Percentiles rank a stretch among this genome's conserved stretches.
Evolutionary conservation across 2,329 filamentous ascomycete genomes (phyloP).

Genomic region (Metarhizium rileyi): DNA sequence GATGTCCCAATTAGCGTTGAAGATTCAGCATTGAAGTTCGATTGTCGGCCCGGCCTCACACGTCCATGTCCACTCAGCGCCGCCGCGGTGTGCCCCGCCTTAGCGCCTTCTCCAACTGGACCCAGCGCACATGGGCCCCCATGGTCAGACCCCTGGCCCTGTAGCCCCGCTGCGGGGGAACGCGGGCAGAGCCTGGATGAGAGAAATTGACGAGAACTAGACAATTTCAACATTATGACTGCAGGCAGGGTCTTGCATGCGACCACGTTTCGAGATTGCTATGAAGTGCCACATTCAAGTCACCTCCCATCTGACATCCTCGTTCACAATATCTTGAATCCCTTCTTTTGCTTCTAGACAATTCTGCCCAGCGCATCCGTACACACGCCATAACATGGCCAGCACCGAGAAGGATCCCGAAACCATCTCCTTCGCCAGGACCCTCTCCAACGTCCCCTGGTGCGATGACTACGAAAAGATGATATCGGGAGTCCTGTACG

Average conservation of each 20-base stretch:
- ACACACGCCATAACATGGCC: constrained; percentile 14
- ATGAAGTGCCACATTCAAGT: no score
- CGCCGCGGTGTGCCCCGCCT: background rate
- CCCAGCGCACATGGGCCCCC: background rate
- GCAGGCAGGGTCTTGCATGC: no score
- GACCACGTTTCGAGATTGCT: no score
- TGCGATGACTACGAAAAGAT: constrained; percentile 55
- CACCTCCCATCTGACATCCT: no score
- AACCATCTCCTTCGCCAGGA: constrained; percentile 35
- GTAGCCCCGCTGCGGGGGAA: background rate
- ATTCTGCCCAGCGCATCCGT: background rate
- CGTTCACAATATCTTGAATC: background rate
- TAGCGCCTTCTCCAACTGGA: background rate
- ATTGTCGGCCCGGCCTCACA: constrained; percentile 1
- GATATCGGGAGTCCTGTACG: constrained; percentile 53
- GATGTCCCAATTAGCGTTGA: no score
- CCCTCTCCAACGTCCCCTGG: constrained; percentile 41
- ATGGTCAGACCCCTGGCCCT: background rate
- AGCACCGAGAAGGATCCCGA: constrained; percentile 27
- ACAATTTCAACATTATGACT: no score
- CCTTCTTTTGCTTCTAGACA: background rate
- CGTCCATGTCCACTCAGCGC: background rate
- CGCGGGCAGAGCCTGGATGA: background rate
- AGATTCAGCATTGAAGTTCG: background rate
- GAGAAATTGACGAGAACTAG: no score